phyloP scores from a whole-genome alignment of 2,329 filamentous ascomycete genomes.

The Amauroascus niger region DNA sequence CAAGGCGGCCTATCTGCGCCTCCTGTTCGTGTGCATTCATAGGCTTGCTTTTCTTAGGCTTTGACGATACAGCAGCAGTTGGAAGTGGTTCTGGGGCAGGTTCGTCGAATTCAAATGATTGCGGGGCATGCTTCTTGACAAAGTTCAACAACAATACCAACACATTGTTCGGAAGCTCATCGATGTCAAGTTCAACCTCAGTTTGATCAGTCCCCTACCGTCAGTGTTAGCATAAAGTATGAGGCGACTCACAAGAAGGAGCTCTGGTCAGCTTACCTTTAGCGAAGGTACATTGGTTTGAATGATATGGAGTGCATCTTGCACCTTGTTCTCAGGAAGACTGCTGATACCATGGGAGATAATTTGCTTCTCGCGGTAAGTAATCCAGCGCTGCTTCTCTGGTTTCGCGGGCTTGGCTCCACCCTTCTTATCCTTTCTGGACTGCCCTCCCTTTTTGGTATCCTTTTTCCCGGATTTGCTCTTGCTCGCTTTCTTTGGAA shows the following conservation, averaged over 20 bases:
- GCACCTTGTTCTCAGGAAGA: constrained; percentile 67
- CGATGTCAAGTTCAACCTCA: constrained; percentile 42
- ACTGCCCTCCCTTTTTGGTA: constrained; percentile 36
- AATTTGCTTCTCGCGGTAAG: constrained; percentile 75
- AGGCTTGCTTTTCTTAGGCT: constrained; percentile 44
- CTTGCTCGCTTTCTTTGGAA: constrained; percentile 42
- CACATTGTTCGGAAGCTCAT: constrained; percentile 41
- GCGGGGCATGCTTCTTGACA: constrained; percentile 40
- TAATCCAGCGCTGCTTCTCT: constrained; percentile 56
- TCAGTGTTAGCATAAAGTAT: constrained; percentile 9
- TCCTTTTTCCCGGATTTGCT: constrained; percentile 39
- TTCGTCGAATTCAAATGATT: constrained; percentile 37
- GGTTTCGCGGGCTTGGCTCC: constrained; percentile 31
- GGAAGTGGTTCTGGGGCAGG: constrained; percentile 25
- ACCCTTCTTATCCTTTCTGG: constrained; percentile 48
- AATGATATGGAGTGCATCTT: constrained; percentile 78
- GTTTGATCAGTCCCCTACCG: constrained; percentile 36
- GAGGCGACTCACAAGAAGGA: background rate
- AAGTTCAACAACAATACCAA: constrained; percentile 39
- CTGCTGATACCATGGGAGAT: constrained; percentile 79
- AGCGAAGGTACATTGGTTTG: constrained; percentile 70
- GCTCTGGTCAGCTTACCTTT: constrained; percentile 38
- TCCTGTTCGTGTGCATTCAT: constrained; percentile 45
- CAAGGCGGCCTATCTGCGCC: constrained; percentile 41
- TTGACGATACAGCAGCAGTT: constrained; percentile 31